Evolutionary conservation across 1,284 basidiomycete species (phyloP), one percentile per base, ranked within the genome.

Genomic region (Trametes hirsuta): DNA sequence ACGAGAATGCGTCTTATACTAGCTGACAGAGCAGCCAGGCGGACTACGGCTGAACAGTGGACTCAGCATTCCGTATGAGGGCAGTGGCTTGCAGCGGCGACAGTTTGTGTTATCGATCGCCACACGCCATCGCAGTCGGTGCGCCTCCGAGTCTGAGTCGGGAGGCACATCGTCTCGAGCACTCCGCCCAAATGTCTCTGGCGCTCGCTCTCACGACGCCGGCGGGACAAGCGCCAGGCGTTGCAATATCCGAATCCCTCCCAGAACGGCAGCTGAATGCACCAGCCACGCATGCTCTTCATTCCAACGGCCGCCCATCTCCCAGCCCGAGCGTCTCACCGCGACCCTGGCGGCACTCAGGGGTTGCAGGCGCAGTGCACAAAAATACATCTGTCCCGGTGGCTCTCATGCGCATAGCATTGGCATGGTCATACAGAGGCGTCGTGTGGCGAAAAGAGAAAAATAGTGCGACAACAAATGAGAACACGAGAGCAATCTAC

Each of bases 351-450:
- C 37, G 15, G 21, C 12, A 41, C 10, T n/a, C 25, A 12, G 10
- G 22, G 15, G 41, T n/a, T 6, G 40, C 15, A 44, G 11, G 44
- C 12, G 34, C 30, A 30, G 47, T 37, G 49, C 55, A 39, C 55
- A 52, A 9, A 45, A 4, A 51, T 35, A 52, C 44, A 36, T 30
- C 40, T 30, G 36, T 44, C 48, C 49, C 25, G 55, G 46, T 58
- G 49, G 56, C 42, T 53, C 60, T 67, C 63, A 66, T 68, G 67
- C 65, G 55, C 61, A 67, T 66, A 60, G 61, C 64, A 68, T 71
- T 68, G 68, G 68, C 69, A 72, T 71, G 68, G 65, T 72, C 72
- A 72, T 73, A 75, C 71, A 74, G 63, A 64, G 62, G 66, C 64
- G 63, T 61, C 67, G 71, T 69, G 70, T 59, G 62, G 64, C 59